These are phyloP conservation scores for Fragosphaeria purpurea DNA, from an alignment of 2,329 filamentous ascomycete species.

Conservation along the genomic window DNA sequence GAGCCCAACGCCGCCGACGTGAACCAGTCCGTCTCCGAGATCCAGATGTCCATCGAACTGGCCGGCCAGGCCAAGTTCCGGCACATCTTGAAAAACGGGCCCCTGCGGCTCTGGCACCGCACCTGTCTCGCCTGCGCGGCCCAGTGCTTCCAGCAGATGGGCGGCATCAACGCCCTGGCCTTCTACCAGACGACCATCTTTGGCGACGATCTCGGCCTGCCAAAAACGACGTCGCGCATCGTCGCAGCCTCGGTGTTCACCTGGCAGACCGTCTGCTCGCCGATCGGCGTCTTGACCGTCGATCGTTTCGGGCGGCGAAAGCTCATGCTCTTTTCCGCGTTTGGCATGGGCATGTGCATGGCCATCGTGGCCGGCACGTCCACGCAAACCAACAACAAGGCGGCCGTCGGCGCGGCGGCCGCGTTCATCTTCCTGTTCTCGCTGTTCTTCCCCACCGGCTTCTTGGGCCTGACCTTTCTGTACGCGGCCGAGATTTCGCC, in stretches of 20 bases:
- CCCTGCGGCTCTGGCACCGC: too few species aligned
- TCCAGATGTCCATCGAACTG: not conserved
- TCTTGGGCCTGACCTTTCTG: constrained; percentile 10
- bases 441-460: constrained; percentile 19
- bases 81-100: not conserved
- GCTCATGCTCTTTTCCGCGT: not conserved
- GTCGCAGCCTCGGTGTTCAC: not conserved
- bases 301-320: not conserved
- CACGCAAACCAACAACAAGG: not conserved
- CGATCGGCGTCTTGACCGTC: not conserved
- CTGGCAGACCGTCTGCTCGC: not conserved
- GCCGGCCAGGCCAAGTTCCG: not conserved
- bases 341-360: not conserved
- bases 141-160: not conserved
- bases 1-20: not conserved
- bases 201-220: not conserved
- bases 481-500: constrained; percentile 2
- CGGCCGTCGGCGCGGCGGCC: not conserved
- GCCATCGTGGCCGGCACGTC: not conserved
- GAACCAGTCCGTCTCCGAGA: not conserved
- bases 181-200: constrained; percentile 1
- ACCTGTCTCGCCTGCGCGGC: not conserved
- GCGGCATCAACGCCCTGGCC: not conserved
- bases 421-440: constrained; percentile 8
- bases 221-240: not conserved